Conservation (phyloP, 345 rosid species). For the Litchi chinensis region DNA sequence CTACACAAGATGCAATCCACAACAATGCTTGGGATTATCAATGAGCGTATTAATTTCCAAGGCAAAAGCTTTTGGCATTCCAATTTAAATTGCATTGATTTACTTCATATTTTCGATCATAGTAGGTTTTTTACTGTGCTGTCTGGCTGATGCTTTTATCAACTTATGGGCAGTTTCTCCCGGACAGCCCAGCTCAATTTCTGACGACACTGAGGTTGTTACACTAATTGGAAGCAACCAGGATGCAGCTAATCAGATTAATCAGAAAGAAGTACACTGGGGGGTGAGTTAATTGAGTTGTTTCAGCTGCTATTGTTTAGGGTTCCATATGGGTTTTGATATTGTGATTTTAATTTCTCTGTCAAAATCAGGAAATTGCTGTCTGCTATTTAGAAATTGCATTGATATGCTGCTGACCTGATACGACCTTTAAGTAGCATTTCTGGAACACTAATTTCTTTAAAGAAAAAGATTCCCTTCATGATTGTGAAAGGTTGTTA, state of each 20-base stretch:
- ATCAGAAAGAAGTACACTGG: slow-evolving; percentile 86
- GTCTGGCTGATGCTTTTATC: slow-evolving; percentile 16
- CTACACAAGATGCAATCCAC: slow-evolving; percentile 79
- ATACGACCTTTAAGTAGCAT: background rate
- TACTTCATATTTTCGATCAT: slow-evolving; percentile 2
- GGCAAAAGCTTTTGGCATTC: slow-evolving; percentile 45
- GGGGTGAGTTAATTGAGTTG: slow-evolving; percentile 56
- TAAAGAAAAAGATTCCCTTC: background rate
- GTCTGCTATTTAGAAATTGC: slow-evolving; percentile 9
- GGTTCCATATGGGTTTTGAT: background rate
- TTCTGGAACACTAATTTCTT: background rate
- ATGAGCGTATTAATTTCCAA: slow-evolving; percentile 87
- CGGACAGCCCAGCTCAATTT: slow-evolving; percentile 78
- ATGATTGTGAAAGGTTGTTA: background rate
- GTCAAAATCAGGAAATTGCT: background rate
- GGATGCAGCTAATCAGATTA: slow-evolving; percentile 70
- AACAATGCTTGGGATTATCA: slow-evolving; percentile 83
- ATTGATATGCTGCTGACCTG: background rate
- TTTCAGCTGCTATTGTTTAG: background rate
- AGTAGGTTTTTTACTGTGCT: background rate
- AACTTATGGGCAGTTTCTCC: slow-evolving; percentile 70
- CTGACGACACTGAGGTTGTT: slow-evolving; percentile 86
- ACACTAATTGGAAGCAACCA: slow-evolving; percentile 71
- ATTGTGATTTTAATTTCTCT: background rate
- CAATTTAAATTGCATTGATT: background rate